Evolutionary conservation across 1,284 basidiomycete species (phyloP).

Genomic region (Gymnopus androsaceus): DNA sequence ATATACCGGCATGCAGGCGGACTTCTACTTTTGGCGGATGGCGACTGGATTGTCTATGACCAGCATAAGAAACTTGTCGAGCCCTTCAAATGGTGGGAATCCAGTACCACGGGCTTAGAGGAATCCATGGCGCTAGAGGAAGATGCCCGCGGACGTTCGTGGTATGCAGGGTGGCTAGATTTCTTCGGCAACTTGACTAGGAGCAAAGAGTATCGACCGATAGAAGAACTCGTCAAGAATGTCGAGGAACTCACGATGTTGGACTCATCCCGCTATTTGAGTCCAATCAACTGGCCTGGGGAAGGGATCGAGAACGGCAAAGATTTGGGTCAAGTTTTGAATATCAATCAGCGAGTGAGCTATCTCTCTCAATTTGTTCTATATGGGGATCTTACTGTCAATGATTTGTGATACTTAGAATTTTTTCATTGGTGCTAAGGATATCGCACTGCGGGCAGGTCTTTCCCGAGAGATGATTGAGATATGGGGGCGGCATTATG

Average conservation of each 20-base stretch:
- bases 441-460: slow-evolving; percentile 16
- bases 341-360: slow-evolving; percentile 25
- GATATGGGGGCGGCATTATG: slow-evolving; percentile 20
- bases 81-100: slow-evolving; percentile 20
- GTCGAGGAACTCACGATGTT: slow-evolving; percentile 15
- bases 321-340: slow-evolving; percentile 25
- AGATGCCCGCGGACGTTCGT: slow-evolving; percentile 19
- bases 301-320: slow-evolving; percentile 22
- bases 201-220: slow-evolving; percentile 21
- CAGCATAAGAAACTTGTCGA: slow-evolving; percentile 21
- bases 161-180: slow-evolving; percentile 27
- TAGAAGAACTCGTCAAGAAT: slow-evolving; percentile 20
- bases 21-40: slow-evolving; percentile 25
- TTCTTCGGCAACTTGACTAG: slow-evolving; percentile 20
- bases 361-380: neutral
- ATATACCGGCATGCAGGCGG: slow-evolving; percentile 20
- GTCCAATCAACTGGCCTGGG: slow-evolving; percentile 29
- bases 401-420: slow-evolving; percentile 4
- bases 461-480: slow-evolving; percentile 20
- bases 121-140: slow-evolving; percentile 2
- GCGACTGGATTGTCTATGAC: slow-evolving; percentile 25
- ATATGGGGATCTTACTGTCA: neutral
- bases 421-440: slow-evolving; percentile 20
- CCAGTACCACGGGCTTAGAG: neutral
- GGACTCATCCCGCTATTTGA: slow-evolving; percentile 19